These are phyloP conservation scores for Scheffersomyces parashehatae DNA, from an alignment of 1,139 yeast species.

Conservation along the genomic window DNA sequence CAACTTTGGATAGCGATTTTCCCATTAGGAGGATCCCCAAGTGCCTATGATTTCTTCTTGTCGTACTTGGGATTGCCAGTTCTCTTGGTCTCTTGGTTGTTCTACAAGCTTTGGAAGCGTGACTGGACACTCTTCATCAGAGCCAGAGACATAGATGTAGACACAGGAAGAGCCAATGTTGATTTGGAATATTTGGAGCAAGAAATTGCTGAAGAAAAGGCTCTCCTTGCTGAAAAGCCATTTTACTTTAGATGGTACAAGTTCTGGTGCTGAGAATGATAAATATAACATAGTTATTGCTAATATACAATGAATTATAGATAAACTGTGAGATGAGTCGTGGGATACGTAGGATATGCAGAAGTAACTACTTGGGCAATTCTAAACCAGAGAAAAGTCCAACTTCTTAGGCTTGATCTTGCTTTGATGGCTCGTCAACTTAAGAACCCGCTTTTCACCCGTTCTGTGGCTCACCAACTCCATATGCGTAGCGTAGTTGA, in stretches of 20 bases:
- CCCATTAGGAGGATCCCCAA: constrained; percentile 61
- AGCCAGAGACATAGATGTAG: constrained; percentile 23
- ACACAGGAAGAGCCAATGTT: constrained; percentile 24
- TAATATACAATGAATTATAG: constrained; percentile 1
- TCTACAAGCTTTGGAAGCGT: constrained; percentile 57
- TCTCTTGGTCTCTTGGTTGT: constrained; percentile 54
- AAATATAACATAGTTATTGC: constrained; percentile 4
- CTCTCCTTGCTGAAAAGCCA: constrained; percentile 19
- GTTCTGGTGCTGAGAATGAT: constrained; percentile 17
- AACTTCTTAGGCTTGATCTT: constrained; percentile 43
- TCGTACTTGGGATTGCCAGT: constrained; percentile 66
- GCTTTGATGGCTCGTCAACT: constrained; percentile 35
- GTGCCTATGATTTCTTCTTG: constrained; percentile 59
- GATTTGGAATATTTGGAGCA: constrained; percentile 24
- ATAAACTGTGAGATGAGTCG: neutral
- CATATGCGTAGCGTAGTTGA: constrained; percentile 40
- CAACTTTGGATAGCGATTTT: constrained; percentile 80
- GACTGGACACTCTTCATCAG: constrained; percentile 42
- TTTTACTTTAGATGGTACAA: constrained; percentile 18
- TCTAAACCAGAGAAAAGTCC: constrained; percentile 22
- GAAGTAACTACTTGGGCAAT: too few species aligned
- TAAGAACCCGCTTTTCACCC: constrained; percentile 36
- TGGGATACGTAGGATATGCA: too few species aligned
- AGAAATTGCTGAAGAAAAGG: constrained; percentile 22
- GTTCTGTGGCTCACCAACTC: constrained; percentile 41